Base-by-base conservation (phyloP, 805 yeast genomes). In the Candida multigemmis region DNA sequence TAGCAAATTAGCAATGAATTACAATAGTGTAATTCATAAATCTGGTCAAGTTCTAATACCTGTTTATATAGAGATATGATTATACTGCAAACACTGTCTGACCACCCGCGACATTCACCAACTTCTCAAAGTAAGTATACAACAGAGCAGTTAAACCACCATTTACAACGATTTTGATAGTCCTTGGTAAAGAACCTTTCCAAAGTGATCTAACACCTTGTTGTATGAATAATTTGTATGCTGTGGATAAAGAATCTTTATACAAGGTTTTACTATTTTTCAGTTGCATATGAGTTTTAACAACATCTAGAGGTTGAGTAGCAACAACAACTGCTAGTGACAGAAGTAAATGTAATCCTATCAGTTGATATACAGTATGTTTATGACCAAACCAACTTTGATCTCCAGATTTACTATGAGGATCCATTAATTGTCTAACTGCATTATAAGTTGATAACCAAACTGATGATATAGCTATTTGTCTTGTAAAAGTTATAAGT, bases 301-400 rank as follows among this genome's bases (percentile, higher is more conserved):
- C 54, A 3, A 84, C 83, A 54, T 87, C 96, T 16, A 87, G 59
- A 0, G 96, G 96, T 54, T 85, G 97, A 1, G 95, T 87, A 0
- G 71, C 58, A 0, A 71, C 73, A 13, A 84, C 81, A 16, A 83
- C 93, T 0, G 85, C 79, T 3, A 69, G 53, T 0, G 91, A 75
- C 2, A 93, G 73, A 2, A 72, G 60, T 5, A 59, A 33, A 27
- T 61, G 65, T 7, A 77, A 54, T 4, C 91, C 85, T 7, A 75
- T 38, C 48, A 52, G 59, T 31, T 58, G 60, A 3, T 51, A 20
- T 5, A 50, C 40, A 4, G 63, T 55, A 21, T 51, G 55, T 41
- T 67, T 58, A 34, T 65, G 63, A 11, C 67, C 62, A 19, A 68
- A 65, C 66, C 67, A 61, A 21, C 51, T 48, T 12, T 48, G 56